Conservation (phyloP, 129 eudicot genomes). For the Deinandra increscens region DNA sequence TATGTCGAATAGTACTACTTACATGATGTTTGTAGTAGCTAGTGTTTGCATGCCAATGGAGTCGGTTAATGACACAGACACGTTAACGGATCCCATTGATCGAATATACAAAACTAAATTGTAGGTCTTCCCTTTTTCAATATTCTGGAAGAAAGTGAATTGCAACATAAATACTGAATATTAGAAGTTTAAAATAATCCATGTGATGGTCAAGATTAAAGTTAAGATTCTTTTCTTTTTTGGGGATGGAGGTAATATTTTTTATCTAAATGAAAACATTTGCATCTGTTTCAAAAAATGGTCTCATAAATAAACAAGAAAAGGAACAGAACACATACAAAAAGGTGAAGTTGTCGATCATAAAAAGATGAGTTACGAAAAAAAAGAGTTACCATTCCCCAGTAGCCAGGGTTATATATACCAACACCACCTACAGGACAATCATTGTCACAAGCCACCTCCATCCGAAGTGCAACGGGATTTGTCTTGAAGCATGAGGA, state of each 20-base stretch:
- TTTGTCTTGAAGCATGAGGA: slow-evolving; percentile 74
- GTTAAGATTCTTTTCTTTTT: no score
- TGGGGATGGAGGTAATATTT: no score
- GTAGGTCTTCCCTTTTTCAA: slow-evolving; percentile 84
- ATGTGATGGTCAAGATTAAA: no score
- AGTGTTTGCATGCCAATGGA: slow-evolving; percentile 52
- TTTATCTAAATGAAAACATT: no score
- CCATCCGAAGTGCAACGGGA: slow-evolving; percentile 78
- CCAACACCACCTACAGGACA: slow-evolving; percentile 96
- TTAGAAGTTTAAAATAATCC: neutral
- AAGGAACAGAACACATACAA: no score
- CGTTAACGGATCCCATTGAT: slow-evolving; percentile 46
- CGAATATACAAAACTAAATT: slow-evolving; percentile 59
- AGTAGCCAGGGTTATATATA: slow-evolving; percentile 84
- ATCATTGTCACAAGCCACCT: slow-evolving; percentile 55
- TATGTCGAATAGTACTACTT: slow-evolving; percentile 24
- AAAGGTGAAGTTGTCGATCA: neutral
- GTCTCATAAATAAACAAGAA: neutral
- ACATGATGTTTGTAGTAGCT: slow-evolving; percentile 57
- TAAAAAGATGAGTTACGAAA: neutral
- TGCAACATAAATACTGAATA: neutral
- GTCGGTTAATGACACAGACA: slow-evolving; percentile 53
- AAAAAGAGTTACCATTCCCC: slow-evolving; percentile 82
- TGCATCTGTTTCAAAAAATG: no score
- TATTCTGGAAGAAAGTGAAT: slow-evolving; percentile 54